A percentile compares a stretch with the other conserved stretches of the same genome.
Conservation (phyloP, 2,329 filamentous ascomycete genomes). For the Monilinia fructicola region DNA sequence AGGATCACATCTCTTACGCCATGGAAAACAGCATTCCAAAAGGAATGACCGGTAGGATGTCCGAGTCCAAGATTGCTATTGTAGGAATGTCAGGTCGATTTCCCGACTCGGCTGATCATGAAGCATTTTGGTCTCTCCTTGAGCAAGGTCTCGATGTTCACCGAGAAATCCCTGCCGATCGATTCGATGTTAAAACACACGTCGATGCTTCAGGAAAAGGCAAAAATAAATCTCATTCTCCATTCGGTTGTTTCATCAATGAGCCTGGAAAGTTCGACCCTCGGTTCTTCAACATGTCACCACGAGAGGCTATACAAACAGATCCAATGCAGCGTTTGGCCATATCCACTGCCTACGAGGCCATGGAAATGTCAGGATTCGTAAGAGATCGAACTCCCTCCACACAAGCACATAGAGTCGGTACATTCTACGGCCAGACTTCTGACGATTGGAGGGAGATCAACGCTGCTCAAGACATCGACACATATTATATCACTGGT, state of each 20-base stretch:
- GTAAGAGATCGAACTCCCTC: slow-evolving; percentile 30
- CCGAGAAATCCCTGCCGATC: slow-evolving; percentile 53
- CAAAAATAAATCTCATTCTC: slow-evolving; percentile 73
- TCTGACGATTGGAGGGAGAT: slow-evolving; percentile 30
- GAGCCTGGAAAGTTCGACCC: slow-evolving; percentile 75
- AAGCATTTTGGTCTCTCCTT: slow-evolving; percentile 72
- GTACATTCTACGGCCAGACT: slow-evolving; percentile 30
- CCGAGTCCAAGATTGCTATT: slow-evolving; percentile 55
- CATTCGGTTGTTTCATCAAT: slow-evolving; percentile 68
- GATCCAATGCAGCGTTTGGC: slow-evolving; percentile 78
- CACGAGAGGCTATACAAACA: slow-evolving; percentile 73
- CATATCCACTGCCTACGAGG: slow-evolving; percentile 74
- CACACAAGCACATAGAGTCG: slow-evolving; percentile 45
- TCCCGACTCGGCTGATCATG: slow-evolving; percentile 67
- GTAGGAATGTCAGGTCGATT: slow-evolving; percentile 79
- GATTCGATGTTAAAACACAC: slow-evolving; percentile 71
- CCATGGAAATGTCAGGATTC: slow-evolving; percentile 24
- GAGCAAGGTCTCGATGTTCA: slow-evolving; percentile 74
- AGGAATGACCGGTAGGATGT: slow-evolving; percentile 23
- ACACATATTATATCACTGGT: slow-evolving; percentile 36
- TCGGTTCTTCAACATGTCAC: slow-evolving; percentile 82
- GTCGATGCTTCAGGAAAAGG: slow-evolving; percentile 68
- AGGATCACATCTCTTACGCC: slow-evolving; percentile 28
- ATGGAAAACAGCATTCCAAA: slow-evolving; percentile 27
- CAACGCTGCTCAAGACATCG: slow-evolving; percentile 32